phyloP scores from a whole-genome alignment of 2,329 filamentous ascomycete genomes.

The Alternaria brassicae region DNA sequence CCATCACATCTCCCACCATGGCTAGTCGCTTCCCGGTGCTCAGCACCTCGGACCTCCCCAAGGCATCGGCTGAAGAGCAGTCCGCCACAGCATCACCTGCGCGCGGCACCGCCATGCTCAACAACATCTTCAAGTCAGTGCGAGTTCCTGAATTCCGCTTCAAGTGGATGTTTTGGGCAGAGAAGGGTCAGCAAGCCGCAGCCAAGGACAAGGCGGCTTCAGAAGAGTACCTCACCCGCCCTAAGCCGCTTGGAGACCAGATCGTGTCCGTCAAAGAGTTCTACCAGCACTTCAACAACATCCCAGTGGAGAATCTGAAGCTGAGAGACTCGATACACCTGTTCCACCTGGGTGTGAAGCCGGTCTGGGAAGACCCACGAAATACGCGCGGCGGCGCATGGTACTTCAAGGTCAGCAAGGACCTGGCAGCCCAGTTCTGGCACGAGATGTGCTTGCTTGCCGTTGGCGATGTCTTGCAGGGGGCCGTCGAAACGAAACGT shows the following conservation, averaged over 20 bases:
- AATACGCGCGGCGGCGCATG: constrained; percentile 87
- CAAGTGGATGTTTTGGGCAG: constrained; percentile 62
- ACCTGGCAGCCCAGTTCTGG: constrained; percentile 75
- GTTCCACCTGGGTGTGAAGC: constrained; percentile 82
- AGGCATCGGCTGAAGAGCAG: constrained; percentile 66
- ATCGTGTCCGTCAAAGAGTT: constrained; percentile 59
- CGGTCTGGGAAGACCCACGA: constrained; percentile 84
- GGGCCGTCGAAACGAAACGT: constrained; percentile 66
- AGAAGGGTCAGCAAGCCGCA: constrained; percentile 46
- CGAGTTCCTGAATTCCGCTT: constrained; percentile 60
- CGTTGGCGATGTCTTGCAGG: constrained; percentile 81
- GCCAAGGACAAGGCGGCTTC: constrained; percentile 27
- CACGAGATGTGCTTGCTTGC: constrained; percentile 81
- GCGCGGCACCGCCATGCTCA: constrained; percentile 76
- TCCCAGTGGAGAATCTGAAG: constrained; percentile 74
- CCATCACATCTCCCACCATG: constrained; percentile 27
- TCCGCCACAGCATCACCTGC: constrained; percentile 72
- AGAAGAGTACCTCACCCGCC: constrained; percentile 55
- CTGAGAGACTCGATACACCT: constrained; percentile 74
- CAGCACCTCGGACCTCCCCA: constrained; percentile 59
- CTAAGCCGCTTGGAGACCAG: constrained; percentile 52
- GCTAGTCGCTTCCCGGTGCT: constrained; percentile 45
- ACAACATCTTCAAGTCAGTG: constrained; percentile 54
- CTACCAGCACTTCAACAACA: constrained; percentile 69
- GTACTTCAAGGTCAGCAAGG: constrained; percentile 90